Evolutionary conservation across 2,329 filamentous ascomycete species (phyloP), one percentile per base, ranked within the genome.

Genomic region (Penicillium palitans): DNA sequence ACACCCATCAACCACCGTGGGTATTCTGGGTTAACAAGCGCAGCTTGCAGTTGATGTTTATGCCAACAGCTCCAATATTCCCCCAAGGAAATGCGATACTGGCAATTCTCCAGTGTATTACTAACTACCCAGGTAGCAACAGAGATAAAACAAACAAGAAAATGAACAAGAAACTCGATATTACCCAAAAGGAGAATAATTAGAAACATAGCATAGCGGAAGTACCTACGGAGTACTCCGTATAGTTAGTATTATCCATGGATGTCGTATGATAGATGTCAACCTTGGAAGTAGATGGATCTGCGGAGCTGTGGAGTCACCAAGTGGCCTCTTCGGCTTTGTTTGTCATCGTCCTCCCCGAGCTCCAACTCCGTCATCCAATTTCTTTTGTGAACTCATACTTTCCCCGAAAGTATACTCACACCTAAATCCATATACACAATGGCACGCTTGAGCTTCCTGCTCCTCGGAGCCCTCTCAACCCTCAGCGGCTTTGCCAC

Each of bases 401-500:
- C 42, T 27, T 50, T 37, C 21, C 21, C 44, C 41, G 29, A 39
- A 50, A 50, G 46, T 37, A 25, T n/a, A 49, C 31, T n/a, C 40
- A 39, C 29, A 33, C 44, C 17, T 7, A 31, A 52, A 59, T 21
- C 31, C 44, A 13, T 45, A 64, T 52, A 39, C 62, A 76, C 49
- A 50, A 81, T 81, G 79, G 74, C 74, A 74, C 78, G 77, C 58
- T 67, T 81, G 63, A 77, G 72, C 71, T 72, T 73, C 63, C 63
- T 82, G 58, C 70, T 82, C 58, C 72, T 80, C 61, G 76, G 78
- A 66, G 73, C 77, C 41, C 75, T 84, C 58, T 73, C 78, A 54
- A 68, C 78, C 59, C 70, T 79, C 55, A 73, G 74, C 66, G 84
- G 81, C 58, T 81, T 85, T 60, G 88, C 90, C 70, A 76, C 74